Evolutionary conservation across 345 rosid species (phyloP).

Genomic region (Pistacia vera): DNA sequence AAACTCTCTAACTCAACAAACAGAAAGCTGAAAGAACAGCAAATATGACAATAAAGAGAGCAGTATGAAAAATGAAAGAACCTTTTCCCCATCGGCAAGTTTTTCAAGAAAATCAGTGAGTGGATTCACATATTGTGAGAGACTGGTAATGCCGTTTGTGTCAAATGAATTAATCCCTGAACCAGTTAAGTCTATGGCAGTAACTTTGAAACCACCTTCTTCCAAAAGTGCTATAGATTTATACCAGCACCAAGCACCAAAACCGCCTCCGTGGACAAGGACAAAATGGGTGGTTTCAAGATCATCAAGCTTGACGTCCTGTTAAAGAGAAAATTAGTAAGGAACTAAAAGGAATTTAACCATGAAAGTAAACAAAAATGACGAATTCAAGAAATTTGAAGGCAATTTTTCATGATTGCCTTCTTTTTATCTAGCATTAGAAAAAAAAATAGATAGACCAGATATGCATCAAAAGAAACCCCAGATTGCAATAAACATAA

Average conservation of each 20-base stretch:
- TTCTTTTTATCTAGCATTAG: not conserved
- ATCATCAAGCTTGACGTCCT: constrained; percentile 74
- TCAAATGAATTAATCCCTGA: constrained; percentile 83
- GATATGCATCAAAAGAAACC: not conserved
- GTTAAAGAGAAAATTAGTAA: constrained; percentile 19
- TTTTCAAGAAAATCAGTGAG: constrained; percentile 74
- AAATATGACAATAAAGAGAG: constrained; percentile 2
- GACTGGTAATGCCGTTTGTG: constrained; percentile 65
- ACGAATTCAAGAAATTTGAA: not conserved
- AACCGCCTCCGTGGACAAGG: constrained; percentile 97
- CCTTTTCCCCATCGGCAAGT: constrained; percentile 77
- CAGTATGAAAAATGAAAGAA: constrained; percentile 27
- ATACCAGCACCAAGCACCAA: constrained; percentile 99
- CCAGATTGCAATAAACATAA: not conserved
- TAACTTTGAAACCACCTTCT: constrained; percentile 84
- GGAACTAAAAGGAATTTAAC: constrained; percentile 10
- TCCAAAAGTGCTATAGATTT: constrained; percentile 92
- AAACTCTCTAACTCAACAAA: not conserved
- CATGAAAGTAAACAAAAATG: not conserved
- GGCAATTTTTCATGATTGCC: not conserved
- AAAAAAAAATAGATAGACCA: not conserved
- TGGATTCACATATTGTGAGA: constrained; percentile 87
- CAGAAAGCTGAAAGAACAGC: constrained; percentile 17
- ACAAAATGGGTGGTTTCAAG: constrained; percentile 85
- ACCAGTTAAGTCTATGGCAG: constrained; percentile 91